These are phyloP conservation scores for Sophora flavescens DNA, from an alignment of 306 rosid species.

Conservation along the genomic window DNA sequence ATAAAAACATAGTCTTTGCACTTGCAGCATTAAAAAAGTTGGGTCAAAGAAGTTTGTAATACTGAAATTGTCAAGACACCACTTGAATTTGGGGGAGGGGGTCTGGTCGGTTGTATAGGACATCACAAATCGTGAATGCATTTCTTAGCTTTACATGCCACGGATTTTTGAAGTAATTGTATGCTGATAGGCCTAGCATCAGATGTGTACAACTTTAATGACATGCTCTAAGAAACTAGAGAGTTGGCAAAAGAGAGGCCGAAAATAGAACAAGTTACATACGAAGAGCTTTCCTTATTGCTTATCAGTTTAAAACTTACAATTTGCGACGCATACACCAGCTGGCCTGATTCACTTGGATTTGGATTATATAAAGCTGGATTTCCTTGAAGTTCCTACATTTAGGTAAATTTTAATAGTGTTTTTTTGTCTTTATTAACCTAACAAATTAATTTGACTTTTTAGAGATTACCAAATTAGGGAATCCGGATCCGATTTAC, in stretches of 20 bases:
- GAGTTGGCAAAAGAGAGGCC: too few relatives aligned
- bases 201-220: neutral
- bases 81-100: too few relatives aligned
- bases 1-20: conserved; percentile 23
- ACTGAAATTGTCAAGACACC: too few relatives aligned
- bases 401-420: too few relatives aligned
- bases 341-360: neutral
- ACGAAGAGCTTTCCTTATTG: neutral
- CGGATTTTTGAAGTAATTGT: neutral
- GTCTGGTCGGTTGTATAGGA: too few relatives aligned
- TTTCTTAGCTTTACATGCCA: neutral
- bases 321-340: neutral
- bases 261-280: too few relatives aligned
- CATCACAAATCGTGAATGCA: neutral
- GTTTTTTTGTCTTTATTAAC: too few relatives aligned
- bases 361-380: too few relatives aligned
- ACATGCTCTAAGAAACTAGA: neutral
- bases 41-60: conserved; percentile 6
- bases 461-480: too few relatives aligned
- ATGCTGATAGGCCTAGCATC: neutral
- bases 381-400: too few relatives aligned
- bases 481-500: neutral
- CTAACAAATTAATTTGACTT: too few relatives aligned
- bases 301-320: neutral
- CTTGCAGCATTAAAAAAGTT: conserved; percentile 30